phyloP scores from a whole-genome alignment of 2,329 filamentous ascomycete genomes.

The Clarireedia monteithiana region DNA sequence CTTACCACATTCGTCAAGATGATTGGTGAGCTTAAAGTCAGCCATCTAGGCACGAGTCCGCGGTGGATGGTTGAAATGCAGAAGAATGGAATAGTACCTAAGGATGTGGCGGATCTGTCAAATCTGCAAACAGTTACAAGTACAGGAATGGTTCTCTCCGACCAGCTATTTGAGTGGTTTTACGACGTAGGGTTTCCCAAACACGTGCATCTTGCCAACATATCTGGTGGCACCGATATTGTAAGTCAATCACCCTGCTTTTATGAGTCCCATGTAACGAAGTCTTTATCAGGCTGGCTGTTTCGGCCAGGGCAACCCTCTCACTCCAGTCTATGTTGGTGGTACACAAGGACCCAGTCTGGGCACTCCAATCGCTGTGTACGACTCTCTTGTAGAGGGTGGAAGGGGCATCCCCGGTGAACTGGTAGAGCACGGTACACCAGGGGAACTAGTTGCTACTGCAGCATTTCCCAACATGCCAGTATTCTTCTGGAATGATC shows the following conservation, averaged over 20 bases:
- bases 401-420: slow-evolving; percentile 36
- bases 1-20: slow-evolving; percentile 54
- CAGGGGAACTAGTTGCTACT: slow-evolving; percentile 69
- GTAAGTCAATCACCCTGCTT: slow-evolving; percentile 33
- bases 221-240: slow-evolving; percentile 72
- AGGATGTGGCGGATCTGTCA: slow-evolving; percentile 51
- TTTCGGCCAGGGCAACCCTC: slow-evolving; percentile 54
- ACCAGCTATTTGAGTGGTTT: slow-evolving; percentile 74
- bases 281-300: slow-evolving; percentile 37
- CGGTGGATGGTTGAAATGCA: slow-evolving; percentile 69
- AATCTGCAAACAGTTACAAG: slow-evolving; percentile 54
- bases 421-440: slow-evolving; percentile 45
- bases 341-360: slow-evolving; percentile 47
- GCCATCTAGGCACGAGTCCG: slow-evolving; percentile 67
- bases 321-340: slow-evolving; percentile 57
- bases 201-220: slow-evolving; percentile 60
- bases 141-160: slow-evolving; percentile 76
- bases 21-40: slow-evolving; percentile 55
- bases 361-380: slow-evolving; percentile 49
- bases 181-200: slow-evolving; percentile 60
- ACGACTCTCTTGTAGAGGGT: slow-evolving; percentile 48
- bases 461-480: slow-evolving; percentile 70
- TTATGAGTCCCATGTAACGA: background rate
- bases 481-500: slow-evolving; percentile 55
- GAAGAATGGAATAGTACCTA: slow-evolving; percentile 53